phyloP scores from a whole-genome alignment of 2,329 filamentous ascomycete genomes.

The Dactylellina drechsleri region DNA sequence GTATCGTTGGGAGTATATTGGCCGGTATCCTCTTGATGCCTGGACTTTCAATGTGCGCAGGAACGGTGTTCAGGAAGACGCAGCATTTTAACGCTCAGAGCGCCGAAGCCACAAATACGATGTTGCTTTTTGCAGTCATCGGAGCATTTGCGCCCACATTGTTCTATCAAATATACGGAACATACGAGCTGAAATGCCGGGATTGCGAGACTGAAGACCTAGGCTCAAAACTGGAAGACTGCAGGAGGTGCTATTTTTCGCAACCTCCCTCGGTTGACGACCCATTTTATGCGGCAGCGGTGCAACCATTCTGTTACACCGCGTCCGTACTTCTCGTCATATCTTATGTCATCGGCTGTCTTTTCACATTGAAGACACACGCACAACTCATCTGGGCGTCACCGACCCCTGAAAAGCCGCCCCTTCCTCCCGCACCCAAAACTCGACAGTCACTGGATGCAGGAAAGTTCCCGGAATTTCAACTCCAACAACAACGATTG shows the following conservation, averaged over 20 bases:
- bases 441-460: slow-evolving; percentile 51
- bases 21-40: slow-evolving; percentile 94
- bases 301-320: slow-evolving; percentile 92
- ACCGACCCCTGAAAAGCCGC: slow-evolving; percentile 39
- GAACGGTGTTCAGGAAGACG: slow-evolving; percentile 95
- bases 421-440: slow-evolving; percentile 56
- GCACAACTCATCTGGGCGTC: slow-evolving; percentile 91
- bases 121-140: slow-evolving; percentile 95
- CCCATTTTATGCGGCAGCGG: slow-evolving; percentile 87
- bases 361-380: slow-evolving; percentile 95
- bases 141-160: slow-evolving; percentile 94
- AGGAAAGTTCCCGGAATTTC: slow-evolving; percentile 41
- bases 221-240: slow-evolving; percentile 69
- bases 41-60: slow-evolving; percentile 97
- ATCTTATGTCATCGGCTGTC: slow-evolving; percentile 90
- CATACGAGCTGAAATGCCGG: slow-evolving; percentile 90
- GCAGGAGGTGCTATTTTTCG: slow-evolving; percentile 91
- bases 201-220: slow-evolving; percentile 67
- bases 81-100: slow-evolving; percentile 98
- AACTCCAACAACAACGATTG: slow-evolving; percentile 50
- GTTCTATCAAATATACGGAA: slow-evolving; percentile 99
- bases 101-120: slow-evolving; percentile 88
- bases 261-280: slow-evolving; percentile 86
- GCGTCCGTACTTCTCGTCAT: slow-evolving; percentile 86
- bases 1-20: slow-evolving; percentile 97